Evolutionary conservation across 2,329 filamentous ascomycete species (phyloP), one percentile per base, ranked within the genome.

Genomic region (Macrophomina pseudophaseolina): DNA sequence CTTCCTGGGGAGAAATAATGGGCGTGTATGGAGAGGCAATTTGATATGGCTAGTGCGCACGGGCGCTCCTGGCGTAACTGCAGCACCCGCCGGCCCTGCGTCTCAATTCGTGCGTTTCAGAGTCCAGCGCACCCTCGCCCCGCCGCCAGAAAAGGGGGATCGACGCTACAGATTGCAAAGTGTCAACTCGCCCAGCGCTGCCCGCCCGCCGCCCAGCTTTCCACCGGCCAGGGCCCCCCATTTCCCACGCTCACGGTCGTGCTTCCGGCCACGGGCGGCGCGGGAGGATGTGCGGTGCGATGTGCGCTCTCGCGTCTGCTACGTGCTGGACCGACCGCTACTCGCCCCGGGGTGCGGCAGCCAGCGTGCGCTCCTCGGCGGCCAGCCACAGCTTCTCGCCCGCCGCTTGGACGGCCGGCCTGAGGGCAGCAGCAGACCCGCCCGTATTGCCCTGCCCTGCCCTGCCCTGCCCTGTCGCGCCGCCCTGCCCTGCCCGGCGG

Each of bases 111-210:
- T 62, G 58, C 58, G 58, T 62, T 62, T 62, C 58, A 62, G 58
- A 54, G 58, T 60, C 56, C 56, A 60, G 56, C 42, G 40, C 56
- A 62, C 58, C 58, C 58, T 62, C 58, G 58, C 58, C 58, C 58
- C 58, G 53, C 54, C 46, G 54, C 56, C 48, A 54, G 65, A 66
- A 66, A 66, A 66, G 65, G 65, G 65, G 65, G 65, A 66, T 66
- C 65, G 65, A 66, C 65, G 65, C 23, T 48, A 46, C 58, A 63
- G 65, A 66, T 66, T 66, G 65, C 56, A 62, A 51, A 51, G 53
- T 58, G 63, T 58, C 51, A 65, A 62, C 58, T 62, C 58, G 58
- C 44, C 56, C 56, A 60, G 56, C 56, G n/a, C 30, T 35, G 54
- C 54, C 48, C 52, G 52, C 42, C 42, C 42, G 42, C 42, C 40